Evolutionary conservation across 495 filamentous ascomycete genomes (phyloP).

Genomic region (Lentithecium fluviatile): DNA sequence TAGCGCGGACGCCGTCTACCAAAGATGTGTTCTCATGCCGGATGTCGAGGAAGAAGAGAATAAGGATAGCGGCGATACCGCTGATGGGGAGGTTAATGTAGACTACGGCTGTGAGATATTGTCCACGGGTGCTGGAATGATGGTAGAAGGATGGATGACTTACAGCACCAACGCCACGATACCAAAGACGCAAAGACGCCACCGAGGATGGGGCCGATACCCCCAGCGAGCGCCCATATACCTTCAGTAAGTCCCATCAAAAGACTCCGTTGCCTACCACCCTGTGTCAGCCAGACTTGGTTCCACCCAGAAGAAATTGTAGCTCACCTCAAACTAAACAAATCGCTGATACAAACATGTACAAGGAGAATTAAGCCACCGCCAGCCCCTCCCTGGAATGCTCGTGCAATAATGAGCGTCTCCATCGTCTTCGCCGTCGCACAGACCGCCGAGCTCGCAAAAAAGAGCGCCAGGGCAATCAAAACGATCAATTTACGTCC

Average conservation of each 20-base stretch:
- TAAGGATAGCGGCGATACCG: constrained; percentile 53
- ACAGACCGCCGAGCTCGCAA: constrained; percentile 48
- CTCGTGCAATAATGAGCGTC: constrained; percentile 56
- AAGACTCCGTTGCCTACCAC: constrained; percentile 44
- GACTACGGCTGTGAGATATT: constrained; percentile 34
- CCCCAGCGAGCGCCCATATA: constrained; percentile 59
- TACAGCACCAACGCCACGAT: constrained; percentile 64
- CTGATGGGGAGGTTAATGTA: constrained; percentile 72
- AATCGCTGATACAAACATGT: constrained; percentile 56
- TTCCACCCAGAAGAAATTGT: not conserved
- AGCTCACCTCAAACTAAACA: constrained; percentile 57
- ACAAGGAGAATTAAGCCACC: constrained; percentile 56
- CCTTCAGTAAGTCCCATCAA: constrained; percentile 56
- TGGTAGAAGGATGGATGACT: not conserved
- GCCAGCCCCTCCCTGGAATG: constrained; percentile 56
- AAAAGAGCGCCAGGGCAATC: constrained; percentile 46
- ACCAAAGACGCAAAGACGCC: constrained; percentile 63
- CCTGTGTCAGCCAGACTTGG: not conserved
- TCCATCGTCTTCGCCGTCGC: constrained; percentile 52
- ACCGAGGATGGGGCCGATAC: constrained; percentile 66
- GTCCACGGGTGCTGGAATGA: no score
- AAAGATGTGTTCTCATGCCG: constrained; percentile 59
- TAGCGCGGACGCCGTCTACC: constrained; percentile 48
- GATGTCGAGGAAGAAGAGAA: constrained; percentile 60
- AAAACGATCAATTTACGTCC: constrained; percentile 57